A percentile compares a stretch with the other conserved stretches of the same genome.
phyloP scores from a whole-genome alignment of 345 rosid species.

The Eucalyptus pauciflora region DNA sequence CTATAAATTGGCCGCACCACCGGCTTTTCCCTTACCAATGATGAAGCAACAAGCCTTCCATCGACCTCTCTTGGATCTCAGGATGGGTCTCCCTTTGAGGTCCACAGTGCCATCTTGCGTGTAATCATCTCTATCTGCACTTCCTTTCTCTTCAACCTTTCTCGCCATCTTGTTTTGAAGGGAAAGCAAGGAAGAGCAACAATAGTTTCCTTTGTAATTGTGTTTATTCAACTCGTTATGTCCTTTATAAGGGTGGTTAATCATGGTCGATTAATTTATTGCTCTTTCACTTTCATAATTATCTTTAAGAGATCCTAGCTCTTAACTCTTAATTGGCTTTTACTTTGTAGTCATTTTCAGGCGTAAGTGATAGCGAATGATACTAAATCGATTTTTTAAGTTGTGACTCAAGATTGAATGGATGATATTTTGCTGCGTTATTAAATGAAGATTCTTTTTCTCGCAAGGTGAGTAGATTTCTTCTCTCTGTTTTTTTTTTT shows the following conservation, averaged over 20 bases:
- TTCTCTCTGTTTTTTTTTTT: not conserved
- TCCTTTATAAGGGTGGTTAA: not conserved
- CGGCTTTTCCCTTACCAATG: constrained; percentile 12
- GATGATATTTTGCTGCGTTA: not conserved
- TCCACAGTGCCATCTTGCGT: constrained; percentile 53
- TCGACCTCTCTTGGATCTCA: constrained; percentile 40
- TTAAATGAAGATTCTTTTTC: not conserved
- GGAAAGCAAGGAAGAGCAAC: not conserved
- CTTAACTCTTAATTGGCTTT: not conserved
- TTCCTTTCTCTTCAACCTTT: constrained; percentile 18
- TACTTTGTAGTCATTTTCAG: not conserved
- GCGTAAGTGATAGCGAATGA: not conserved
- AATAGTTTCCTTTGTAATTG: not conserved
- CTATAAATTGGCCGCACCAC: not conserved
- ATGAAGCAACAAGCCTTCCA: constrained; percentile 61
- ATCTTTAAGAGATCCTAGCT: not conserved
- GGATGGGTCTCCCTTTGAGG: constrained; percentile 33
- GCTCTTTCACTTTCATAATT: not conserved
- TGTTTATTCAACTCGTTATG: not conserved
- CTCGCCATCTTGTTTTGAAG: not conserved
- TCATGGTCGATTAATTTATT: not conserved
- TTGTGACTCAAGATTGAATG: not conserved
- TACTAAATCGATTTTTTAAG: not conserved
- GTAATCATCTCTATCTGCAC: constrained; percentile 9
- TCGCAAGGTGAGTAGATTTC: not conserved